A percentile compares a stretch with the other conserved stretches of the same genome.
These are phyloP conservation scores for Fusarium chlamydosporum DNA, from an alignment of 2,329 filamentous ascomycete species.

Conservation along the genomic window DNA sequence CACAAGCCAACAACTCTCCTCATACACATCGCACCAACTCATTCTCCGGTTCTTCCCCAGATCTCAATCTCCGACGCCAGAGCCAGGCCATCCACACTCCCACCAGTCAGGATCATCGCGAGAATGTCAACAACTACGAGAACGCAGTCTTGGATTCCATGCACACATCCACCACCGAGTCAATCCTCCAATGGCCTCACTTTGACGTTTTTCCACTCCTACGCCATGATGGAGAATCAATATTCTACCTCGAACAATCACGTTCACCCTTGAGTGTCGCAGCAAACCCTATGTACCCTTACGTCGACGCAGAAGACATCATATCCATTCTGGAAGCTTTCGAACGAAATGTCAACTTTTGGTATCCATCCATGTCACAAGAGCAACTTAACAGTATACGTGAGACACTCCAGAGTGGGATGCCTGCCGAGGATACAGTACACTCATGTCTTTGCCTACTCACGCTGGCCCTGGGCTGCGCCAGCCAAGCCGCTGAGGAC, in stretches of 20 bases:
- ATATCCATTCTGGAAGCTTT: slow-evolving; percentile 61
- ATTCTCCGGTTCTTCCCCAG: slow-evolving; percentile 45
- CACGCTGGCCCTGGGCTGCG: slow-evolving; percentile 64
- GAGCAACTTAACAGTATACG: slow-evolving; percentile 55
- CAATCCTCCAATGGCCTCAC: slow-evolving; percentile 66
- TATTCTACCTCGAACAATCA: slow-evolving; percentile 64
- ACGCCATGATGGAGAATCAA: slow-evolving; percentile 59
- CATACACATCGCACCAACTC: slow-evolving; percentile 41
- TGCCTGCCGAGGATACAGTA: slow-evolving; percentile 56
- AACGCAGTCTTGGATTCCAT: slow-evolving; percentile 65
- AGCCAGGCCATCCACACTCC: slow-evolving; percentile 49
- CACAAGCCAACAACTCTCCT: slow-evolving; percentile 40
- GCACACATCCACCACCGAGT: slow-evolving; percentile 66
- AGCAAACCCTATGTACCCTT: slow-evolving; percentile 58
- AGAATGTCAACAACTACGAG: slow-evolving; percentile 53
- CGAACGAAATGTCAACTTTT: slow-evolving; percentile 64
- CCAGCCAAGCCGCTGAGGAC: slow-evolving; percentile 57
- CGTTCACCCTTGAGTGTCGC: slow-evolving; percentile 56
- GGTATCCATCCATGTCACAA: slow-evolving; percentile 66
- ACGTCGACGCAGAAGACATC: slow-evolving; percentile 59
- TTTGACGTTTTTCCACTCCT: slow-evolving; percentile 62
- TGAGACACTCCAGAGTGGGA: slow-evolving; percentile 52
- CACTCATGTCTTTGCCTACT: slow-evolving; percentile 61
- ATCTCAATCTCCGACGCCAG: slow-evolving; percentile 39
- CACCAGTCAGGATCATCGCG: slow-evolving; percentile 38